These are phyloP conservation scores for Botrytis byssoidea DNA, from an alignment of 2,329 filamentous ascomycete species.

Conservation along the genomic window DNA sequence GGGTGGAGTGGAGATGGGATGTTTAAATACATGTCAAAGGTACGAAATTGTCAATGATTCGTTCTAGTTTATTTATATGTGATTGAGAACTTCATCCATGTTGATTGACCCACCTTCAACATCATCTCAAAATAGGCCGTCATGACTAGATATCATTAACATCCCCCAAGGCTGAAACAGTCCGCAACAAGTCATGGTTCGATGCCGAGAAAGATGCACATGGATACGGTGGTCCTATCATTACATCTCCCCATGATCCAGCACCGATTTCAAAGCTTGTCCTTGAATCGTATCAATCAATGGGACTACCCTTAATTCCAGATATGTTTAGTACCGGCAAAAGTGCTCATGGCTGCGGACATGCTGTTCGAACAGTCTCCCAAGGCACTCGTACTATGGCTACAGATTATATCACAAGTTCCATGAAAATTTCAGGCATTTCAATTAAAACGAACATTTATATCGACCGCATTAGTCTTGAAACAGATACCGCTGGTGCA, in stretches of 20 bases:
- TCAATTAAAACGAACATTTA: not conserved
- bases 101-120: no score
- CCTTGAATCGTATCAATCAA: slow-evolving; percentile 7
- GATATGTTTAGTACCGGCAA: slow-evolving; percentile 10
- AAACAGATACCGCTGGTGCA: not conserved
- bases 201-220: not conserved
- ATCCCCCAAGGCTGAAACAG: not conserved
- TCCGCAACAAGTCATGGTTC: not conserved
- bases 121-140: no score
- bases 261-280: slow-evolving; percentile 1
- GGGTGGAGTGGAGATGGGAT: slow-evolving; percentile 4
- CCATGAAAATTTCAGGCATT: not conserved
- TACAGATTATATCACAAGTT: slow-evolving; percentile 4
- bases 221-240: not conserved
- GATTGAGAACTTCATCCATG: not conserved
- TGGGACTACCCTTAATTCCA: not conserved
- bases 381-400: not conserved
- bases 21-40: slow-evolving; percentile 1
- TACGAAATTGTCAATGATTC: not conserved
- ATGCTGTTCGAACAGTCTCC: not conserved
- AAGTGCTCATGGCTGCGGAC: slow-evolving; percentile 11
- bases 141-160: not conserved
- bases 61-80: not conserved
- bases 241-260: not conserved
- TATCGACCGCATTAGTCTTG: not conserved